Percentiles rank a stretch among this genome's conserved stretches.
phyloP scores from a whole-genome alignment of 2,329 filamentous ascomycete genomes.

The Dothistroma pini region DNA sequence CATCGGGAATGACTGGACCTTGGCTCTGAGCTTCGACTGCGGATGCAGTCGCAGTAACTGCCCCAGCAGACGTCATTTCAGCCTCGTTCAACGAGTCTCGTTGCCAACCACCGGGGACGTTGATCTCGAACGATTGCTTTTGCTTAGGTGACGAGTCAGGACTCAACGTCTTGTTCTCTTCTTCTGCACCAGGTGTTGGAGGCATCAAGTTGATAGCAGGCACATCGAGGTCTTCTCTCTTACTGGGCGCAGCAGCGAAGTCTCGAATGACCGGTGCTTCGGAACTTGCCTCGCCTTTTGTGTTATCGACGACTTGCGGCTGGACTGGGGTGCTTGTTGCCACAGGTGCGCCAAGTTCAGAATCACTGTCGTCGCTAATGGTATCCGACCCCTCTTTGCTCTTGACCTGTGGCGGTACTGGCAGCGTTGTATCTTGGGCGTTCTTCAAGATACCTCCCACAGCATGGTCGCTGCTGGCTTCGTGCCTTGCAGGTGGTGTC shows the following conservation, averaged over 20 bases:
- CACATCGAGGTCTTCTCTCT: slow-evolving; percentile 14
- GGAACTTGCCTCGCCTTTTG: not conserved
- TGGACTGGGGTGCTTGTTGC: slow-evolving; percentile 11
- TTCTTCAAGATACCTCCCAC: slow-evolving; percentile 55
- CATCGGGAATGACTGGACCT: slow-evolving; percentile 6
- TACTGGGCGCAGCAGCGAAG: slow-evolving; percentile 17
- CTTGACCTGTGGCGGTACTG: slow-evolving; percentile 67
- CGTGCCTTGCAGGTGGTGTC: slow-evolving; percentile 41
- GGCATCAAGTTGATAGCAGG: slow-evolving; percentile 35
- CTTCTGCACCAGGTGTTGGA: slow-evolving; percentile 35
- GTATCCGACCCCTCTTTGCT: slow-evolving; percentile 65
- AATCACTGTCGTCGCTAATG: slow-evolving; percentile 51
- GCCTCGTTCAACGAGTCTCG: slow-evolving; percentile 17
- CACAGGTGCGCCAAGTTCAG: slow-evolving; percentile 15
- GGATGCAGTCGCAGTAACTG: slow-evolving; percentile 9
- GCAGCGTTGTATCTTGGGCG: slow-evolving; percentile 47
- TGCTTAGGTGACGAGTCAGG: slow-evolving; percentile 10
- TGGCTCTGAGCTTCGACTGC: slow-evolving; percentile 4
- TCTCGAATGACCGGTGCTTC: slow-evolving; percentile 22
- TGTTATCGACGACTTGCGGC: slow-evolving; percentile 6
- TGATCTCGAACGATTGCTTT: slow-evolving; percentile 24
- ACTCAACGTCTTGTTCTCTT: slow-evolving; percentile 21
- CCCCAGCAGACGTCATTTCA: slow-evolving; percentile 7
- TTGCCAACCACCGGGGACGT: slow-evolving; percentile 29
- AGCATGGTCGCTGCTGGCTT: slow-evolving; percentile 58